Evolutionary conservation across 805 yeast species (phyloP).

Genomic region (Saccharomyces mikatae): DNA sequence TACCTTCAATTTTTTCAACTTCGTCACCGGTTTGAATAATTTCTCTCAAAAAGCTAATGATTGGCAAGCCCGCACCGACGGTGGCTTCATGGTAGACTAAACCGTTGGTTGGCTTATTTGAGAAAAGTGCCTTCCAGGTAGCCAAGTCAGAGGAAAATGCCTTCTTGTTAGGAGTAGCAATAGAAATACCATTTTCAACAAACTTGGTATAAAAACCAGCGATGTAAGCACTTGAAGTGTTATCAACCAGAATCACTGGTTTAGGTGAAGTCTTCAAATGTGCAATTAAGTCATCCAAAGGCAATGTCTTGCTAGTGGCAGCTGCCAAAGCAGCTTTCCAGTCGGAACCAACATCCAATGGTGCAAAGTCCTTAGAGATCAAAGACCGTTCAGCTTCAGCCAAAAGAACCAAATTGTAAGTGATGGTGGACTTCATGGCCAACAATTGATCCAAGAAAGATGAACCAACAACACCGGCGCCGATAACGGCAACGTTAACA

Average conservation of each 20-base stretch:
- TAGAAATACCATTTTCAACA: conserved; percentile 69
- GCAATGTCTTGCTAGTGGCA: conserved; percentile 39
- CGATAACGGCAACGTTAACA: conserved; percentile 66
- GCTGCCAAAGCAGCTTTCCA: conserved; percentile 47
- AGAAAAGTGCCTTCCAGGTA: conserved; percentile 73
- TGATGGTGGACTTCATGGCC: conserved; percentile 49
- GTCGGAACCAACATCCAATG: conserved; percentile 47
- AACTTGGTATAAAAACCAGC: conserved; percentile 74
- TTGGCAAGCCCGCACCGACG: conserved; percentile 97
- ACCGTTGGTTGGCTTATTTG: conserved; percentile 45
- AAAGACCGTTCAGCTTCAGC: conserved; percentile 70
- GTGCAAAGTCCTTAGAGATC: conserved; percentile 58
- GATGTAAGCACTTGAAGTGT: conserved; percentile 76
- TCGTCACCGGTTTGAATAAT: conserved; percentile 89
- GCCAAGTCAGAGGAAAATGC: conserved; percentile 76
- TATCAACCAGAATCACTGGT: conserved; percentile 85
- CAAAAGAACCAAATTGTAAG: conserved; percentile 70
- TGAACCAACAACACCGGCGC: conserved; percentile 93
- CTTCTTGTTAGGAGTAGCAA: conserved; percentile 98
- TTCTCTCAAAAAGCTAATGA: conserved; percentile 82
- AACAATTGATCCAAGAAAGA: conserved; percentile 80
- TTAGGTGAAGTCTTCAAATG: conserved; percentile 56
- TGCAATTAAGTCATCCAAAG: conserved; percentile 49
- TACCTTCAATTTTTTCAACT: conserved; percentile 87
- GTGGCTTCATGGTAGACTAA: conserved; percentile 96